These are phyloP conservation scores for Phytophthora ohioensis DNA, from an alignment of 352 stramenopile genomes.

Conservation along the genomic window DNA sequence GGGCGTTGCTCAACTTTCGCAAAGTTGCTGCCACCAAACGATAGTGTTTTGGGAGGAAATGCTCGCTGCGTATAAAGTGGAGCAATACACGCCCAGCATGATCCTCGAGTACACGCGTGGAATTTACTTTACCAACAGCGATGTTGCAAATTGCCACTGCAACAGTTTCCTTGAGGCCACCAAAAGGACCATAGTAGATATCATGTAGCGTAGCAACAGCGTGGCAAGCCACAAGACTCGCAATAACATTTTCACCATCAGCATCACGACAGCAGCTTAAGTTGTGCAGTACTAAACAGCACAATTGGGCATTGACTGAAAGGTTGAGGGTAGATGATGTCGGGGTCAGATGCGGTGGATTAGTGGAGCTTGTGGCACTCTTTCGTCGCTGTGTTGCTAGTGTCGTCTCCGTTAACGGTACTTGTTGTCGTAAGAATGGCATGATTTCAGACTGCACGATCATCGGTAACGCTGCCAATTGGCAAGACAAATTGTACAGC, in stretches of 20 bases:
- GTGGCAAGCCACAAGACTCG: constrained; percentile 56
- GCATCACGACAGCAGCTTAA: constrained; percentile 55
- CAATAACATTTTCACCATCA: constrained; percentile 44
- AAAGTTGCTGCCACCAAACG: constrained; percentile 56
- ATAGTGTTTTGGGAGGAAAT: constrained; percentile 52
- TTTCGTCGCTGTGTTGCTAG: constrained; percentile 25
- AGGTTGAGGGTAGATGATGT: constrained; percentile 4
- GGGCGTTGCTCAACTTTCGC: constrained; percentile 71
- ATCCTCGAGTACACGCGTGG: constrained; percentile 64
- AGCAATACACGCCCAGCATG: constrained; percentile 57
- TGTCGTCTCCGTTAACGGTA: constrained; percentile 37
- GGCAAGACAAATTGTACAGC: constrained; percentile 83
- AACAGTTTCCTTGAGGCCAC: constrained; percentile 66
- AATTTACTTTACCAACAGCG: constrained; percentile 71
- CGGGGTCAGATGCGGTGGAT: constrained; percentile 10
- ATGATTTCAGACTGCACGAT: constrained; percentile 70
- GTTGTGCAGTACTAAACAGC: constrained; percentile 80
- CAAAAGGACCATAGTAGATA: constrained; percentile 53
- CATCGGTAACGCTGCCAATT: constrained; percentile 48
- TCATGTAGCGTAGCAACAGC: constrained; percentile 57
- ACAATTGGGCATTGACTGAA: constrained; percentile 53
- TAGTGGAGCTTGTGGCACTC: neutral
- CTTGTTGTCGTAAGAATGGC: constrained; percentile 56
- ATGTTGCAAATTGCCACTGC: constrained; percentile 73
- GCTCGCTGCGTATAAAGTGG: constrained; percentile 58